Evolutionary conservation across 2,329 filamentous ascomycete genomes (phyloP), one percentile per base, ranked within the genome.

Genomic region (Chrysoporthe deuterocubensis): DNA sequence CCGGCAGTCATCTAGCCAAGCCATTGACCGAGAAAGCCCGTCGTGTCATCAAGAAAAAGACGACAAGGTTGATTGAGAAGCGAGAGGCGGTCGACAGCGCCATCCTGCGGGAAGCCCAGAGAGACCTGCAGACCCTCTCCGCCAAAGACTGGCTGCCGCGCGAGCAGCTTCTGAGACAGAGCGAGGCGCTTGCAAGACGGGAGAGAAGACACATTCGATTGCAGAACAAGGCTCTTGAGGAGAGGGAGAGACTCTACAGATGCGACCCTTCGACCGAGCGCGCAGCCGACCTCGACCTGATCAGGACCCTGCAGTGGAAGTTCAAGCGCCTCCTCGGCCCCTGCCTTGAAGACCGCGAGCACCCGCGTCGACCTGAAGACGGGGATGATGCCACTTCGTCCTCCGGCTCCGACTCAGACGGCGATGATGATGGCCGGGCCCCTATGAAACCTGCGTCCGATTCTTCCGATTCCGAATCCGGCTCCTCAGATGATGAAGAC

Each of bases 281-380:
- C 2, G 71, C 71, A 16, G 5, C 42, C 13, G 72, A 73, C 64
- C 60, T 68, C 46, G 66, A 73, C 43, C 48, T 74, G 13, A 42
- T 71, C 14, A 67, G 64, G n/a, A 62, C 65, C 16, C 68, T 71
- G 14, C 69, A 73, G 9, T 64, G 60, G 65, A 69, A 61, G 37
- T 73, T 74, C 65, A 71, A 71, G 63, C 68, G 70, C 59, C 69
- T 72, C 43, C 71, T 73, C 18, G 72, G 68, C 1, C 69, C 73
- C 14, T 65, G 68, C 37, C 52, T 73, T 44, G 37, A 70, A 26
- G 50, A 46, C 13, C 59, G 62, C 37, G 40, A 64, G 32, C 61
- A 40, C 6, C 26, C 44, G 32, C 16, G 37, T 14, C 26, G 18
- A 6, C 1, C 18, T n/a, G 14, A 11, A 21, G 18, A 13, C 11